Conservation (phyloP, 257 asterid species). For the Henckelia pumila region DNA sequence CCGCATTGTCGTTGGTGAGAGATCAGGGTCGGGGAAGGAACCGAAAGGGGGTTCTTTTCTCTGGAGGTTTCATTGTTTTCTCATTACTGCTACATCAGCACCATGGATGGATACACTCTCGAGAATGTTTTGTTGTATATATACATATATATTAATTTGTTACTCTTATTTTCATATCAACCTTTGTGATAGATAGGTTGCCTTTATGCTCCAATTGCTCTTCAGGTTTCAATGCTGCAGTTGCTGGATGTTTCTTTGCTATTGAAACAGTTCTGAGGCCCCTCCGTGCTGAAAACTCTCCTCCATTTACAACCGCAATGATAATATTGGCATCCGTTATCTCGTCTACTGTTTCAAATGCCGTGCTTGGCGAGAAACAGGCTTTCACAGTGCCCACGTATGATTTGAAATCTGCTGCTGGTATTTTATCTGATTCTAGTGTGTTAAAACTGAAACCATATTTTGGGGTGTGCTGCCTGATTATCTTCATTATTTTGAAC, state of each 20-base stretch:
- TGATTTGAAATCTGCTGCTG: constrained; percentile 99
- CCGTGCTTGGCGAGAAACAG: constrained; percentile 96
- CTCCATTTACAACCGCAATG: constrained; percentile 99
- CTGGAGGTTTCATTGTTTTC: too few species aligned
- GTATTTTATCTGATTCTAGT: constrained; percentile 82
- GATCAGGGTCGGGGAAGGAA: too few species aligned
- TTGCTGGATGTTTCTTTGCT: constrained; percentile 99
- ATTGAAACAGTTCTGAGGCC: constrained; percentile 98
- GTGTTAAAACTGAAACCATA: constrained; percentile 32
- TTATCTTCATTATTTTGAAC: constrained; percentile 17
- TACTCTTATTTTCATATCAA: constrained; percentile 2
- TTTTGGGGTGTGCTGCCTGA: constrained; percentile 19
- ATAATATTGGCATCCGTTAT: constrained; percentile 96
- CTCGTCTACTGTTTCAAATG: constrained; percentile 97
- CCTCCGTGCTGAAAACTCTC: constrained; percentile 95
- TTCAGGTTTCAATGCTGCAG: constrained; percentile 97
- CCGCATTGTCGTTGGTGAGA: too few species aligned
- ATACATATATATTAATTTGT: background rate
- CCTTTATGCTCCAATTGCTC: constrained; percentile 24
- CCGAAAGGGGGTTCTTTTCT: too few species aligned
- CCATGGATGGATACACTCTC: too few species aligned
- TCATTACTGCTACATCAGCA: too few species aligned
- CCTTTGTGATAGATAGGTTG: constrained; percentile 14
- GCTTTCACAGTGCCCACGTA: constrained; percentile 99
- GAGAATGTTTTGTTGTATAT: too few species aligned